Evolutionary conservation across 176 grass and related monocot species (phyloP), one percentile per base, ranked within the genome.

Genomic region (Hyparrhenia diplandra): DNA sequence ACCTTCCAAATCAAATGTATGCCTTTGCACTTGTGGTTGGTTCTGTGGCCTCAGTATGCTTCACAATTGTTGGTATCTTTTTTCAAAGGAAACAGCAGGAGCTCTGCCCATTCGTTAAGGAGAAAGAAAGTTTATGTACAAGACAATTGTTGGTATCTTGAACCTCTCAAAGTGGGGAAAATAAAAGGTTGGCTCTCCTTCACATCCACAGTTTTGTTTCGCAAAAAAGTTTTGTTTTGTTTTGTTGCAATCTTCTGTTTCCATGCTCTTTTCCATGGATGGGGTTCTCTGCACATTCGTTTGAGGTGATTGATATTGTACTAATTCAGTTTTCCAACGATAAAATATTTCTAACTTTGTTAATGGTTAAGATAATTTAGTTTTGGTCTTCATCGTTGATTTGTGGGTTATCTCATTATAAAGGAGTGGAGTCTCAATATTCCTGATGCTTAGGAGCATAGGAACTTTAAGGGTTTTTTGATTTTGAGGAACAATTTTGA

Each of bases 31-130:
- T 95, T 82, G 89, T 90, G 41, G 78, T 80, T 62, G 84, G 77
- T 17, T 85, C 80, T 37, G 81, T 85, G 41, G 84, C 83, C 66
- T 11, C 58, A 8, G 46, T 52, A 37, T 88, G 92, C 82, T 76
- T 92, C 29, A 74, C 55, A 49, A 28, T 88, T n/a, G n/a, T n/a
- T n/a, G n/a, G n/a, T n/a, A n/a, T n/a, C n/a, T n/a, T n/a, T n/a
- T n/a, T n/a, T n/a, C n/a, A 89, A 89, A 77, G 91, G 89, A 73
- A 94, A 87, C 11, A 81, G 78, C 55, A 89, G 87, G 52, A 94
- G 92, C 62, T 78, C 87, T 7, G 87, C 74, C n/a, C n/a, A n/a
- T n/a, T n/a, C n/a, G n/a, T n/a, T n/a, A n/a, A n/a, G n/a, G n/a
- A n/a, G n/a, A n/a, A n/a, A n/a, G n/a, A n/a, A n/a, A n/a, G n/a